These are phyloP conservation scores for Thelonectria rubi DNA, from an alignment of 2,329 filamentous ascomycete genomes.

Conservation along the genomic window DNA sequence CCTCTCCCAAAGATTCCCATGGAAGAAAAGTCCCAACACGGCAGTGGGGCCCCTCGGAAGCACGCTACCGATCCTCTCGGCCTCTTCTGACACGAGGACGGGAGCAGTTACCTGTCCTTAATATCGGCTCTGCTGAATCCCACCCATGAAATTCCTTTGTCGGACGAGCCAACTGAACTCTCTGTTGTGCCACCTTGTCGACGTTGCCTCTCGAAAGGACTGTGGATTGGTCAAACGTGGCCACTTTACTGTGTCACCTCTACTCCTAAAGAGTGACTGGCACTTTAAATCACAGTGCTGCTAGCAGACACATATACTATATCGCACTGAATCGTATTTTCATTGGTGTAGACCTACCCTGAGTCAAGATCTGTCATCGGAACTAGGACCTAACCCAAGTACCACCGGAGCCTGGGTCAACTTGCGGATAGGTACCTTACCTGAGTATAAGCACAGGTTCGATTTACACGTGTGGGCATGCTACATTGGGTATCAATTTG, in stretches of 20 bases:
- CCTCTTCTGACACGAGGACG: slow-evolving; percentile 6
- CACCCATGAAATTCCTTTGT: slow-evolving; percentile 19
- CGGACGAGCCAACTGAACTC: slow-evolving; percentile 2
- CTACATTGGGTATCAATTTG: too few species aligned
- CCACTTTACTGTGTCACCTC: slow-evolving; percentile 1
- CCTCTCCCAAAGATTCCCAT: slow-evolving; percentile 40
- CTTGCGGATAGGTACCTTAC: too few species aligned
- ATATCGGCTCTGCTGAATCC: slow-evolving; percentile 20
- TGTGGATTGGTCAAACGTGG: slow-evolving; percentile 10
- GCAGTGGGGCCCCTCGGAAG: slow-evolving; percentile 35
- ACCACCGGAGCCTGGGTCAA: too few species aligned
- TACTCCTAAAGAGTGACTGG: background rate
- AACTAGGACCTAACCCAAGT: too few species aligned
- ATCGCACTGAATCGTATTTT: too few species aligned
- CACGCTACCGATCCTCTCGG: slow-evolving; percentile 32
- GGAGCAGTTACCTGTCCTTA: slow-evolving; percentile 26
- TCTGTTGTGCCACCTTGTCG: slow-evolving; percentile 2
- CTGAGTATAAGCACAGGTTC: too few species aligned
- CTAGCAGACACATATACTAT: background rate
- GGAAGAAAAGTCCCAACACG: slow-evolving; percentile 21
- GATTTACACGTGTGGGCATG: too few species aligned
- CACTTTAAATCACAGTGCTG: background rate
- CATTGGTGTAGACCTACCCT: background rate
- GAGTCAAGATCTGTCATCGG: background rate
- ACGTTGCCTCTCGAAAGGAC: background rate